Evolutionary conservation across 257 asterid species (phyloP).

Genomic region (Solanum megistacrolobum): DNA sequence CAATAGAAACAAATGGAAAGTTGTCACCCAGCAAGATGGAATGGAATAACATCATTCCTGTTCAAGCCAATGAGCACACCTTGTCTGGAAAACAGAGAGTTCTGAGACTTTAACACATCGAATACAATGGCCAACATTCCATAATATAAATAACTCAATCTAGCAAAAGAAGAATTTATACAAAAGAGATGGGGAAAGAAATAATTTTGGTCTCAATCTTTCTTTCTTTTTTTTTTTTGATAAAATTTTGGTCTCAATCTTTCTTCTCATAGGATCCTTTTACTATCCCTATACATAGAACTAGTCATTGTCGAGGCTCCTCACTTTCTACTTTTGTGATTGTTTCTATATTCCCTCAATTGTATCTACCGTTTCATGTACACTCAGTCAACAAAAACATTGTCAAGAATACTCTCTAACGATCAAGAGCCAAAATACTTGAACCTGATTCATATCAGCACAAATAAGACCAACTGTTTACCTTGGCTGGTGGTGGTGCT

Average conservation of each 20-base stretch:
- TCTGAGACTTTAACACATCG: background rate
- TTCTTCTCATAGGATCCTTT: background rate
- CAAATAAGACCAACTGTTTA: constrained; percentile 6
- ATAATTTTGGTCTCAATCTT: background rate
- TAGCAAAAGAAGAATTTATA: background rate
- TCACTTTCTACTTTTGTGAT: background rate
- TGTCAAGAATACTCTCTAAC: background rate
- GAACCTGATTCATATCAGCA: background rate
- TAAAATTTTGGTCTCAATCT: background rate
- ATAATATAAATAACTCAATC: background rate
- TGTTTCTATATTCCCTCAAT: background rate
- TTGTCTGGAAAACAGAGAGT: constrained; percentile 36
- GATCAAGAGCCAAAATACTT: background rate
- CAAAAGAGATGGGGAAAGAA: background rate
- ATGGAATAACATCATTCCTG: background rate
- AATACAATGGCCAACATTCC: background rate
- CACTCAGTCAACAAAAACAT: background rate
- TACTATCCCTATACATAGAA: background rate
- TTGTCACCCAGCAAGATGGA: background rate
- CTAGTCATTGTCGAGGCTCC: background rate
- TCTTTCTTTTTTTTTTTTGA: too few species aligned
- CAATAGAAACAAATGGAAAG: background rate
- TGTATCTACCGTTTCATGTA: background rate
- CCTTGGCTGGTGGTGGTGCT: constrained; percentile 49
- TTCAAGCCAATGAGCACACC: constrained; percentile 62